phyloP scores from a whole-genome alignment of 139 green algal genomes.

The Chlorella vulgaris region DNA sequence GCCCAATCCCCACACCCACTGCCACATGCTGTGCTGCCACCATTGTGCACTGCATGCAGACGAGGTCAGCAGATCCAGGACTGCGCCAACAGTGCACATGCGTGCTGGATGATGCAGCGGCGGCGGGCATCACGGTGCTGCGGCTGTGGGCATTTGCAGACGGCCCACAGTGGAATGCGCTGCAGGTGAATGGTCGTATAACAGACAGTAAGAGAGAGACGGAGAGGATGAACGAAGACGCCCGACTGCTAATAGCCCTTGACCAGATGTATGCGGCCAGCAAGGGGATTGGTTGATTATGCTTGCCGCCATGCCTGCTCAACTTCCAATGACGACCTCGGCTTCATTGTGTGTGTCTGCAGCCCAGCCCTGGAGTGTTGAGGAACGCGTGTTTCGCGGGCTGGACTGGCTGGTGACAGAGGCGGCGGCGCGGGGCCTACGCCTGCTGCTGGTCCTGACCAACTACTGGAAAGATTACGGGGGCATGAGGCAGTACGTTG shows the following conservation, averaged over 20 bases:
- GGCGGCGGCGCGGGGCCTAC: constrained; percentile 43
- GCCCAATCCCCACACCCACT: not conserved
- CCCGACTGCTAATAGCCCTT: too few relatives aligned
- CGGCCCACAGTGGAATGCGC: constrained; percentile 68
- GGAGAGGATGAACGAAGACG: too few relatives aligned
- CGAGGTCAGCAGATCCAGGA: constrained; percentile 40
- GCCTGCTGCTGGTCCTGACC: constrained; percentile 67
- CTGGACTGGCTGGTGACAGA: constrained; percentile 73
- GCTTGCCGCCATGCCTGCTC: too few relatives aligned
- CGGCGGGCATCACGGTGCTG: constrained; percentile 49
- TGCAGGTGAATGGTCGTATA: constrained; percentile 57
- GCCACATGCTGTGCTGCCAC: not conserved
- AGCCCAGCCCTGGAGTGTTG: constrained; percentile 31
- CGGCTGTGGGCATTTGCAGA: constrained; percentile 69
- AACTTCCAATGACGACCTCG: too few relatives aligned
- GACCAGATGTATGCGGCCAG: too few relatives aligned
- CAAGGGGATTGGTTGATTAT: too few relatives aligned
- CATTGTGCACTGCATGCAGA: constrained; percentile 41
- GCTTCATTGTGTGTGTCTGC: too few relatives aligned
- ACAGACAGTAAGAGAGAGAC: too few relatives aligned
- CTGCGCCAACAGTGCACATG: constrained; percentile 40
- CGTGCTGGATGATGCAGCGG: constrained; percentile 45
- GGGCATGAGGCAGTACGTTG: constrained; percentile 82
- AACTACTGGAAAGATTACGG: constrained; percentile 83
- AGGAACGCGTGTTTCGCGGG: constrained; percentile 47